phyloP scores from a whole-genome alignment of 1,284 basidiomycete genomes.

The Vanrija pseudolonga region DNA sequence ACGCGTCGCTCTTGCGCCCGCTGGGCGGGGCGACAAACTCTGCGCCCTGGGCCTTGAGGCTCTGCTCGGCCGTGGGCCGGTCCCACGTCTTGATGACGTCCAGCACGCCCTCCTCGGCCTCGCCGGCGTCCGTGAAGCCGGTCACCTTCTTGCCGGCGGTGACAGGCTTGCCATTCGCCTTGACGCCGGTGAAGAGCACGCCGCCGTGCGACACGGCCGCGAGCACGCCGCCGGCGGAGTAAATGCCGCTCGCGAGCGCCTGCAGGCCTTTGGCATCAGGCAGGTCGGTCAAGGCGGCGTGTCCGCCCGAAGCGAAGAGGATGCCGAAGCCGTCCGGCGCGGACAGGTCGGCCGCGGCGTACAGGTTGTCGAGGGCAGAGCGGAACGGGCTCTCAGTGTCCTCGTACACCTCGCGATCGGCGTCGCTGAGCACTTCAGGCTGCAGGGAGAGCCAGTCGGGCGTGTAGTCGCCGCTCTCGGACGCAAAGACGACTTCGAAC shows the following conservation, averaged over 20 bases:
- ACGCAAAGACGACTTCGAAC: constrained; percentile 22
- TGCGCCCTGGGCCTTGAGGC: constrained; percentile 10
- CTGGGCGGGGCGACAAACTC: constrained; percentile 9
- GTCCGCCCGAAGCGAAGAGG: constrained; percentile 23
- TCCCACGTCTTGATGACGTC: constrained; percentile 19
- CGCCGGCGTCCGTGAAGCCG: constrained; percentile 18
- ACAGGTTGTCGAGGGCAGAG: constrained; percentile 15
- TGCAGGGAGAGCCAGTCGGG: constrained; percentile 16
- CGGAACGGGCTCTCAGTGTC: constrained; percentile 16
- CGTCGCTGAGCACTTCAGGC: constrained; percentile 11
- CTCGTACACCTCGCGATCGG: constrained; percentile 14
- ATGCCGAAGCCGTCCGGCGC: constrained; percentile 13
- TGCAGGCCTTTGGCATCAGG: constrained; percentile 14
- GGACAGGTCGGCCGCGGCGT: constrained; percentile 10
- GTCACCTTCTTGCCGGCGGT: constrained; percentile 18
- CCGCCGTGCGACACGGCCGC: constrained; percentile 19
- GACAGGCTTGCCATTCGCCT: constrained; percentile 2
- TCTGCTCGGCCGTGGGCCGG: constrained; percentile 12
- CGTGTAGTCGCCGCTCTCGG: constrained; percentile 15
- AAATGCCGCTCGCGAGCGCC: constrained; percentile 12
- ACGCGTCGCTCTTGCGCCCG: constrained; percentile 12
- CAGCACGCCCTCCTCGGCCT: constrained; percentile 17
- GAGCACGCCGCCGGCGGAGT: constrained; percentile 17
- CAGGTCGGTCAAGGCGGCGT: constrained; percentile 22
- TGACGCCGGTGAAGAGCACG: constrained; percentile 8